phyloP scores from a whole-genome alignment of 176 grass and related monocot species.

The Typha latifolia region DNA sequence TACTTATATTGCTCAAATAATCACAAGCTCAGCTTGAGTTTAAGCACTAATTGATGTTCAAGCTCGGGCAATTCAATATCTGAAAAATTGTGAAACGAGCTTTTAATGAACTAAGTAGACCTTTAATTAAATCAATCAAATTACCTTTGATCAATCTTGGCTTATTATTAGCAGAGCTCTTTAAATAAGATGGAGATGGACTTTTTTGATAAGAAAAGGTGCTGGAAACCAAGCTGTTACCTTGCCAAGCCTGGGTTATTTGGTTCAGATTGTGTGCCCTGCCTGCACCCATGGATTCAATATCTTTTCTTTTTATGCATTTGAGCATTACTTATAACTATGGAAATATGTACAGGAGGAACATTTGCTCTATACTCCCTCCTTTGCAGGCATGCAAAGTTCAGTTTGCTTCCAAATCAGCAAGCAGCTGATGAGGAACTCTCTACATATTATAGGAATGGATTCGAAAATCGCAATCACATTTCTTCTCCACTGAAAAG shows the following conservation, averaged over 20 bases:
- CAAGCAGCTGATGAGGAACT: constrained; percentile 66
- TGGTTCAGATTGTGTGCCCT: background rate
- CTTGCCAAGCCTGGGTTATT: constrained; percentile 4
- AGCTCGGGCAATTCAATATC: too few species aligned
- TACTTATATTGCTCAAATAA: background rate
- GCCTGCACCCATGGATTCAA: background rate
- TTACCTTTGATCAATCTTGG: background rate
- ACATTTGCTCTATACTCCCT: constrained; percentile 65
- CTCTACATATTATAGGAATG: constrained; percentile 49
- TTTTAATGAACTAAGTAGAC: too few species aligned
- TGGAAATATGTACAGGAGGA: constrained; percentile 31
- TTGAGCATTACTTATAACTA: constrained; percentile 7
- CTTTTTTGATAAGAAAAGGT: background rate
- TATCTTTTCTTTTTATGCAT: background rate
- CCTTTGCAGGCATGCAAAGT: constrained; percentile 60
- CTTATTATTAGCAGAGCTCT: background rate
- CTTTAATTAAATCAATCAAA: background rate
- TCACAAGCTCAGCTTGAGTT: background rate
- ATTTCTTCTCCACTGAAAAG: constrained; percentile 51
- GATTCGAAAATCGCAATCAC: constrained; percentile 11
- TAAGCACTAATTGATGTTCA: too few species aligned
- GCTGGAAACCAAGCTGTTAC: background rate
- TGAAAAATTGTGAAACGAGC: too few species aligned
- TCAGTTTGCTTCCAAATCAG: constrained; percentile 67
- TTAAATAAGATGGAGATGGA: background rate